Base-by-base conservation (phyloP, 169 alveolate genomes). In the Amoebophrya sp. region DNA sequence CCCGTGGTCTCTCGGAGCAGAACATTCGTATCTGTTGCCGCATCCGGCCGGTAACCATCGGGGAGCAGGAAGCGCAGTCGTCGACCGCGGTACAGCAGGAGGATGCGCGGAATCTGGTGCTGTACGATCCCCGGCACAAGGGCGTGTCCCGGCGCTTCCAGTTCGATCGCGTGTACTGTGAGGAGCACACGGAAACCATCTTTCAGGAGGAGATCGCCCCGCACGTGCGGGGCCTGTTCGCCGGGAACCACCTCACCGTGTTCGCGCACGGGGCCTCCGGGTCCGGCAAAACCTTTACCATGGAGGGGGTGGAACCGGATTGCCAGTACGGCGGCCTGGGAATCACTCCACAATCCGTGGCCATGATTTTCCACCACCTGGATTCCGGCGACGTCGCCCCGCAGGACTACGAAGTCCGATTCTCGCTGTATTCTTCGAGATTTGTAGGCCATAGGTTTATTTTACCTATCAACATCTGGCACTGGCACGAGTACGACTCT, bases 261-360 rank as follows among this genome's bases (percentile, higher is more conserved):
- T 66, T 66, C 35, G 83, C 83, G 83, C 83, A 66, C 18, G 83
- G 83, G 10, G 83, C 83, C 35, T 12, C 35, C 83, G 83, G 83
- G 38, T 7, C 32, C 83, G 83, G 83, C 29, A 66, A 66, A 25
- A 66, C 83, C 35, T 66, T 66, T 25, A 66, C 83, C 32, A 66
- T 66, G 83, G 83, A 66, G 35, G 83, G 83, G 10, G 83, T 25
- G 29, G 83, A 66, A 25, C 29, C 29, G 2, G 7, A 2, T 1
- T 2, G 38, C 32, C 32, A 66, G 32, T 25, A 66, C 83, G 29
- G 83, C 35, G 83, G 38, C 32, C 35, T 66, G 83, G 83, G 83
- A 7, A 18, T 66, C 83, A 66, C 83, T 7, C 83, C 83, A 0
- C 83, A 25, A 25, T 25, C 39, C 35, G 83, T 66, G 35, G 83